Base-by-base conservation (phyloP, 2,329 filamentous ascomycete species). In the Phaeophleospora eucalypticola region DNA sequence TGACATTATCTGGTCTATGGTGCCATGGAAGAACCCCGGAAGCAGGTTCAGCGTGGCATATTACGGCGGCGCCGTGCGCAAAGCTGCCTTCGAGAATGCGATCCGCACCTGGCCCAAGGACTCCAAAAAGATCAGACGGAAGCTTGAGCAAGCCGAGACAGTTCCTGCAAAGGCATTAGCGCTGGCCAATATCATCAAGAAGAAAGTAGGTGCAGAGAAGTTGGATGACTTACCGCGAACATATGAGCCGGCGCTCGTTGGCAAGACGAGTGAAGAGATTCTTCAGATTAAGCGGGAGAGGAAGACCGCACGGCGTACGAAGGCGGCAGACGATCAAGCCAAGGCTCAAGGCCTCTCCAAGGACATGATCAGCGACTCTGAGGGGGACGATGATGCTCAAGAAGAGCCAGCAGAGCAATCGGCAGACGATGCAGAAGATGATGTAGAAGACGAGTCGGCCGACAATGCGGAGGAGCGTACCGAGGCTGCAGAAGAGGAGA, bases 1-100 rank as follows among this genome's bases (percentile, higher is more conserved):
- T 36, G 42, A 48, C n/a, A 63, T 68, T 6, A 46, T 65, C 12
- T 71, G 68, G 68, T 59, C 60, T 16, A 53, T 59, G 14, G 57
- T 67, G 7, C 48, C 58, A 7, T 41, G 50, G 44, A 63, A 48
- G 42, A 57, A 57, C 41, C 45, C 50, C 41, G 56, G 38, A 35
- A 67, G 50, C 46, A 51, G 56, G 3, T 65, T 62, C 50, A 56
- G 43, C 40, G 2, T 46, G 17, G 43, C 41, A 15, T 36, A 21
- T 17, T 34, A 37, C 14, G 41, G 45, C 10, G 45, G 53, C 17
- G 40, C 54, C 12, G 41, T 65, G 34, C 54, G 63, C 8, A 56
- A 64, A 36, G 43, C 46, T 15, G 66, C 59, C 1, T 54, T 61
- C 8, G 52, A 67, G 15, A 52, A 52, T 4, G 57, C 58, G 12